Percentiles rank a stretch among this genome's conserved stretches.
phyloP scores from a whole-genome alignment of 306 rosid genomes.

The Cicer pinnatifidum region DNA sequence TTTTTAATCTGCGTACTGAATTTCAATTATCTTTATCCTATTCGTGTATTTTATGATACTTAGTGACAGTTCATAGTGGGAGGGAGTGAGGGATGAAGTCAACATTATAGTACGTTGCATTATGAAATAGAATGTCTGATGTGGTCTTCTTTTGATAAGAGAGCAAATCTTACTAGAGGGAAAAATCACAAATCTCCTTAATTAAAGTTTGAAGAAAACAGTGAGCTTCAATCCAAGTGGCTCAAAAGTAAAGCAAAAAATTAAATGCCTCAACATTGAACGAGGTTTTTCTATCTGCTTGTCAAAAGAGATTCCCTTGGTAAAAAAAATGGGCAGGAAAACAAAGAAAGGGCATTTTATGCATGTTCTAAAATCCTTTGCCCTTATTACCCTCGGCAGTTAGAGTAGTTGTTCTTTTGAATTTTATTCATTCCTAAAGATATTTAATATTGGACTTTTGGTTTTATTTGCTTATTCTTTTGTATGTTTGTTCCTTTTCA shows the following conservation, averaged over 20 bases:
- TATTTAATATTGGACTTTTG: conserved; percentile 29
- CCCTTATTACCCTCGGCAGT: neutral
- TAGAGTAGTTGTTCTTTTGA: conserved; percentile 21
- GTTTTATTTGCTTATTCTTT: conserved; percentile 38
- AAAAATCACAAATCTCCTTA: conserved; percentile 9
- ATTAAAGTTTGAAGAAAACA: conserved; percentile 28
- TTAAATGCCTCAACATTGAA: conserved; percentile 20
- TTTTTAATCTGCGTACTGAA: conserved; percentile 12
- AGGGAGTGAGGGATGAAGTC: conserved; percentile 15
- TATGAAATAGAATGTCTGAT: conserved; percentile 28
- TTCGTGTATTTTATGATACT: conserved; percentile 34
- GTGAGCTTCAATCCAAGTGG: neutral
- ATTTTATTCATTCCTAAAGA: conserved; percentile 34
- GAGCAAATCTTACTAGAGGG: neutral
- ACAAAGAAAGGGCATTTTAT: conserved; percentile 23
- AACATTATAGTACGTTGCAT: conserved; percentile 3
- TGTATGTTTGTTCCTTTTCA: conserved; percentile 50
- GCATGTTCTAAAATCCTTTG: conserved; percentile 8
- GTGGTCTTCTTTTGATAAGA: conserved; percentile 18
- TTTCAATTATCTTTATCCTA: conserved; percentile 24
- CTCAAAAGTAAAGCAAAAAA: conserved; percentile 17
- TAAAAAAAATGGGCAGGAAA: neutral
- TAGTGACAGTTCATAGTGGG: conserved; percentile 23
- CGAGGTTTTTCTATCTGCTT: conserved; percentile 17
- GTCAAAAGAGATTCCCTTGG: conserved; percentile 14